These are phyloP conservation scores for Geosmithia morbida DNA, from an alignment of 2,329 filamentous ascomycete species.

Conservation along the genomic window DNA sequence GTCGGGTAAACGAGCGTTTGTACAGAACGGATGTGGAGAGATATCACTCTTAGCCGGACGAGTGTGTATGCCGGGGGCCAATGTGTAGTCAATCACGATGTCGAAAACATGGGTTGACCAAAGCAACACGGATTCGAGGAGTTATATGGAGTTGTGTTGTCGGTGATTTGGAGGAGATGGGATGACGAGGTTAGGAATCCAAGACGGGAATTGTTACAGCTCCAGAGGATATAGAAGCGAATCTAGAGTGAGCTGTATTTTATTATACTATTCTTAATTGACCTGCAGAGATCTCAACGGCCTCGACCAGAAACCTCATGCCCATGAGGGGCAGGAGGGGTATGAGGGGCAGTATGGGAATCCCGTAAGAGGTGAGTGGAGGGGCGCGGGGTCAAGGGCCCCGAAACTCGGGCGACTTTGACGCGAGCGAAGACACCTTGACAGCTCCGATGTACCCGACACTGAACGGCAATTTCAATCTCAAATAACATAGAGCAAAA, in stretches of 20 bases:
- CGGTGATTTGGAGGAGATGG: too few species aligned
- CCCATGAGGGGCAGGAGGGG: background rate
- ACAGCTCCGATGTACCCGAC: background rate
- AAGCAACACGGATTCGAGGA: too few species aligned
- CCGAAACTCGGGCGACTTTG: background rate
- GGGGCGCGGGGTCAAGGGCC: background rate
- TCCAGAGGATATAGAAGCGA: too few species aligned
- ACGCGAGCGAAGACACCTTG: background rate
- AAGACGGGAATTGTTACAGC: too few species aligned
- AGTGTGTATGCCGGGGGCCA: background rate
- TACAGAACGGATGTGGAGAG: background rate
- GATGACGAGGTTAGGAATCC: too few species aligned
- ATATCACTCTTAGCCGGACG: background rate
- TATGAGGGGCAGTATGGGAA: background rate
- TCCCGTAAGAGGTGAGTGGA: background rate
- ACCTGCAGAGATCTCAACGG: background rate
- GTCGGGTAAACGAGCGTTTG: background rate
- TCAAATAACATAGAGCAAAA: background rate
- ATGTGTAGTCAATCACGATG: too few species aligned
- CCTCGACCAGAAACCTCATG: background rate
- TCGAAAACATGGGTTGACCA: too few species aligned
- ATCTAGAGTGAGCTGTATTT: too few species aligned
- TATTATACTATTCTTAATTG: too few species aligned
- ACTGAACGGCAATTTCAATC: background rate
- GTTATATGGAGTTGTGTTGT: too few species aligned